These are phyloP conservation scores for Dichotomopilus funicola DNA, from an alignment of 2,329 filamentous ascomycete species.

Conservation along the genomic window DNA sequence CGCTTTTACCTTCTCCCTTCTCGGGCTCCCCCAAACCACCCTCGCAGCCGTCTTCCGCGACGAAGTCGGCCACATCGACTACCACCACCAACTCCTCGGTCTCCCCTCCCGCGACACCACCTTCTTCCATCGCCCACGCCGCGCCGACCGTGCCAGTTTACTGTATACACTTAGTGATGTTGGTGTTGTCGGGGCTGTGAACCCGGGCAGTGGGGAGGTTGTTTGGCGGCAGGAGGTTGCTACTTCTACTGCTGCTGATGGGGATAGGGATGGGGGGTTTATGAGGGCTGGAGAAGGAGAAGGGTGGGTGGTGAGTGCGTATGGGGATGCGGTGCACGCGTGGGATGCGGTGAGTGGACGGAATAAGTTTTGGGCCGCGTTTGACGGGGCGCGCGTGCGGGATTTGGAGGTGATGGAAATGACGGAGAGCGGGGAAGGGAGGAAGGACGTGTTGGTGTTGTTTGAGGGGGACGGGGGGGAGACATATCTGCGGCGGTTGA, in stretches of 20 bases:
- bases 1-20: conserved; percentile 16
- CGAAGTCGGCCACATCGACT: conserved; percentile 87
- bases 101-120: conserved; percentile 75
- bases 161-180: conserved; percentile 87
- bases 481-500: conserved; percentile 61
- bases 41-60: conserved; percentile 67
- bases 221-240: conserved; percentile 76
- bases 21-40: conserved; percentile 29
- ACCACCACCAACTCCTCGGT: conserved; percentile 84
- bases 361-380: conserved; percentile 64
- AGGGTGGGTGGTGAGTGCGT: conserved; percentile 67
- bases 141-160: conserved; percentile 76
- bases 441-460: conserved; percentile 67
- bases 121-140: conserved; percentile 86
- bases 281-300: conserved; percentile 73
- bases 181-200: conserved; percentile 76
- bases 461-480: conserved; percentile 44
- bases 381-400: conserved; percentile 50
- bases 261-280: conserved; percentile 39
- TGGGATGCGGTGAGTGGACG: conserved; percentile 83
- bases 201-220: conserved; percentile 75
- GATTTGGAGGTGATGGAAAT: conserved; percentile 74
- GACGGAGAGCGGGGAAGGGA: conserved; percentile 45
- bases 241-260: conserved; percentile 35
- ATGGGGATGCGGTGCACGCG: conserved; percentile 62